Evolutionary conservation across 352 stramenopile species (phyloP).

Genomic region (Phytophthora tentaculata): DNA sequence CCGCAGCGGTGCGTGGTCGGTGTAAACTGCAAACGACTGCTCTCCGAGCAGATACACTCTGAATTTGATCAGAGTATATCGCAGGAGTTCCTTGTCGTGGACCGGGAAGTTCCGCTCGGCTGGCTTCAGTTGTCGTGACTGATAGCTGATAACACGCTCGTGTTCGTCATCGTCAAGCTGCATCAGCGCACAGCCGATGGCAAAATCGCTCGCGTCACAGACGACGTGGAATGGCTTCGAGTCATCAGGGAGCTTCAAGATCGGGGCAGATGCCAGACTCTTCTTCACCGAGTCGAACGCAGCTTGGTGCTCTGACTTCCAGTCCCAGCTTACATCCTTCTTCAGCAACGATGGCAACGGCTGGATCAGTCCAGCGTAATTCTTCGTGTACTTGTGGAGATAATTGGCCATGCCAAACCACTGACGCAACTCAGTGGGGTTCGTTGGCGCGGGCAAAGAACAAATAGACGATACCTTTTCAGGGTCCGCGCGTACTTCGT

Average conservation of each 20-base stretch:
- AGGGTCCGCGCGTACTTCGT: background rate
- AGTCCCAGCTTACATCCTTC: background rate
- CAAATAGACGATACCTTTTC: background rate
- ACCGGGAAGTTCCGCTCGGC: background rate
- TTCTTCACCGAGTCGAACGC: constrained; percentile 2
- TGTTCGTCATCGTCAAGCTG: background rate
- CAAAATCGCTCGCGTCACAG: constrained; percentile 25
- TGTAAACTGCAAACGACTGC: background rate
- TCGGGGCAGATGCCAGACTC: background rate
- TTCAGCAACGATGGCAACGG: background rate
- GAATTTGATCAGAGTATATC: constrained; percentile 4
- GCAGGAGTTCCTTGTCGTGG: background rate
- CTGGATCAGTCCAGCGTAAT: background rate
- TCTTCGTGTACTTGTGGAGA: background rate
- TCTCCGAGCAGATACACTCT: constrained; percentile 1
- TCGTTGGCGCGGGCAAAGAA: background rate
- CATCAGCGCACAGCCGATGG: constrained; percentile 18
- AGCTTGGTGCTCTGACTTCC: background rate
- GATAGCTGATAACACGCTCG: background rate
- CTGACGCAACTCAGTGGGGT: background rate
- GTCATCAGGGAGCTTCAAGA: constrained; percentile 9
- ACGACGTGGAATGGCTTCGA: constrained; percentile 24
- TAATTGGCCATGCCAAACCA: background rate
- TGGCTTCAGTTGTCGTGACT: background rate
- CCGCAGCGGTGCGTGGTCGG: background rate